A percentile compares a stretch with the other conserved stretches of the same genome.
phyloP scores from a whole-genome alignment of 495 filamentous ascomycete genomes.

The Talaromyces liani region DNA sequence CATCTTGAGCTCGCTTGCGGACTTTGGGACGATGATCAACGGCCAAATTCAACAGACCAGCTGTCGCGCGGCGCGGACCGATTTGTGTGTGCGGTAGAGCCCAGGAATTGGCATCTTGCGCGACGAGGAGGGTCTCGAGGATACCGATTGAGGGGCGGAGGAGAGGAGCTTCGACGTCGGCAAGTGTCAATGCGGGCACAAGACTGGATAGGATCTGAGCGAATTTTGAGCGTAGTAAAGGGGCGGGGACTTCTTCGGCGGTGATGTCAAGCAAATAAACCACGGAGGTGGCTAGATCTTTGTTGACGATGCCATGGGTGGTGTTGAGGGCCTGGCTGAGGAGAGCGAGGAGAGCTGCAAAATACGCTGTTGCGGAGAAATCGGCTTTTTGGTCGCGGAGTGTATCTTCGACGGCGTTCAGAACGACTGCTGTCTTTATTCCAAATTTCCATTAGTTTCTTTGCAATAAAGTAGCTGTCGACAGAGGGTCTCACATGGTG shows the following conservation, averaged over 20 bases:
- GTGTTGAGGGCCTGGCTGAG: slow-evolving; percentile 66
- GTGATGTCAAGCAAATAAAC: slow-evolving; percentile 94
- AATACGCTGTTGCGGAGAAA: slow-evolving; percentile 82
- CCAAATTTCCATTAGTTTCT: not conserved
- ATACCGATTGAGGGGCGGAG: slow-evolving; percentile 86
- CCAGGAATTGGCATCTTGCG: slow-evolving; percentile 85
- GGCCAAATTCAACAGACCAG: slow-evolving; percentile 75
- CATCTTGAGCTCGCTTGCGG: slow-evolving; percentile 88
- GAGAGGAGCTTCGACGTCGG: slow-evolving; percentile 81
- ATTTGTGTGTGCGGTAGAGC: slow-evolving; percentile 73
- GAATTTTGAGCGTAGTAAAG: slow-evolving; percentile 88
- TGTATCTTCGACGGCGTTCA: slow-evolving; percentile 86
- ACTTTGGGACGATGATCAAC: slow-evolving; percentile 92
- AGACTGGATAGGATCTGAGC: slow-evolving; percentile 82
- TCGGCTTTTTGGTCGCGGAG: slow-evolving; percentile 78
- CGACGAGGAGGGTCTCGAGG: slow-evolving; percentile 77
- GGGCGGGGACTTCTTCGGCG: slow-evolving; percentile 70
- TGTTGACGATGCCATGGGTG: slow-evolving; percentile 60
- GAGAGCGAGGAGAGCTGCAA: slow-evolving; percentile 89
- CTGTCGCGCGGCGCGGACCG: slow-evolving; percentile 80
- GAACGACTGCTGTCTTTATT: slow-evolving; percentile 70
- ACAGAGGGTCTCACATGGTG: slow-evolving; percentile 57
- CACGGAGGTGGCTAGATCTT: slow-evolving; percentile 76
- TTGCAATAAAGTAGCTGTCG: not conserved
- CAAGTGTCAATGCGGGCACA: slow-evolving; percentile 69